Evolutionary conservation across 306 rosid species (phyloP).

Genomic region (Oxytropis ochrocephala): DNA sequence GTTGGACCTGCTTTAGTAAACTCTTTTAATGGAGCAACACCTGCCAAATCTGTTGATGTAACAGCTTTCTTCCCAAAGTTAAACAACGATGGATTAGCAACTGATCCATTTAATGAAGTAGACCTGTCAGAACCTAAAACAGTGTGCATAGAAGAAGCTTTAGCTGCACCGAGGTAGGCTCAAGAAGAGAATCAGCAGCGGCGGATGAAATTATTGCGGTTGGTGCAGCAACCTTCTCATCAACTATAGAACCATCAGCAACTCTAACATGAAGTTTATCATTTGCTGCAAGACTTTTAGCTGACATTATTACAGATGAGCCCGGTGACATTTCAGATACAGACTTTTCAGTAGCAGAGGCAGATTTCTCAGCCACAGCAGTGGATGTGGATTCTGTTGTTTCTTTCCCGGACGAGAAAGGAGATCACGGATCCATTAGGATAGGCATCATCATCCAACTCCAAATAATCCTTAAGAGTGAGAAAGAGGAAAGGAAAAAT

Average conservation of each 20-base stretch:
- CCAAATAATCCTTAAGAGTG: constrained; percentile 53
- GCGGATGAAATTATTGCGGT: constrained; percentile 19
- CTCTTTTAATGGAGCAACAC: constrained; percentile 14
- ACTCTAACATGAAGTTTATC: constrained; percentile 16
- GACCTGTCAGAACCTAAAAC: constrained; percentile 27
- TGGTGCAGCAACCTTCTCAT: constrained; percentile 26
- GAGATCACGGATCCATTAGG: constrained; percentile 39
- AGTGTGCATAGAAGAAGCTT: constrained; percentile 7
- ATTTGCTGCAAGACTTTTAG: constrained; percentile 12
- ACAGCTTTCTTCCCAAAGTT: constrained; percentile 20
- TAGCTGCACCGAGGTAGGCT: constrained; percentile 13
- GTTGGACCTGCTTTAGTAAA: constrained; percentile 9
- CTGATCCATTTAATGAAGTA: constrained; percentile 25
- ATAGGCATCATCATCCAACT: constrained; percentile 66
- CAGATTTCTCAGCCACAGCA: constrained; percentile 25
- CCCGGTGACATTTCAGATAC: constrained; percentile 25
- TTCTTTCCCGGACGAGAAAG: constrained; percentile 28
- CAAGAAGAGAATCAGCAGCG: constrained; percentile 22
- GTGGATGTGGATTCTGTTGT: constrained; percentile 20
- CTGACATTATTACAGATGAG: constrained; percentile 25
- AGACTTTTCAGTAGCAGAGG: constrained; percentile 19
- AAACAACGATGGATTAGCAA: constrained; percentile 19
- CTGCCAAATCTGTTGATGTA: constrained; percentile 17
- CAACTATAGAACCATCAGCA: constrained; percentile 26
- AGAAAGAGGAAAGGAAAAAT: background rate